A percentile compares a stretch with the other conserved stretches of the same genome.
phyloP scores from a whole-genome alignment of 495 filamentous ascomycete genomes.

The Penicillium verhagenii region DNA sequence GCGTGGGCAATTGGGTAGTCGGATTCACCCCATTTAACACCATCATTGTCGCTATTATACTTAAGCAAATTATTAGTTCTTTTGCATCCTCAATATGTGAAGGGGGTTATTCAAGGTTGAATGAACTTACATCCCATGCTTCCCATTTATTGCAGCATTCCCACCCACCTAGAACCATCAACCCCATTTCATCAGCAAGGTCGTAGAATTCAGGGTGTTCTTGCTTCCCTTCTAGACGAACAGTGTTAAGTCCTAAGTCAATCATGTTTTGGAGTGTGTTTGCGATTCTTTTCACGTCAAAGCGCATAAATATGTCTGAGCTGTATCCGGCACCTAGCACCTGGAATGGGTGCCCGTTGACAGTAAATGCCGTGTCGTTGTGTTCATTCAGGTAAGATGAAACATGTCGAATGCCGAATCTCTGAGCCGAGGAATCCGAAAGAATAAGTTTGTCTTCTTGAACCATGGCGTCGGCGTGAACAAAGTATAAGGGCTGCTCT shows the following conservation, averaged over 20 bases:
- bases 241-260: slow-evolving; percentile 60
- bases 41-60: slow-evolving; percentile 55
- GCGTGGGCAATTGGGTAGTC: slow-evolving; percentile 56
- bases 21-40: slow-evolving; percentile 44
- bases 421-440: slow-evolving; percentile 43
- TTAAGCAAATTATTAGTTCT: slow-evolving; percentile 6
- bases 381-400: slow-evolving; percentile 47
- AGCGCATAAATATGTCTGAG: slow-evolving; percentile 62
- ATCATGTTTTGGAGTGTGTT: slow-evolving; percentile 51
- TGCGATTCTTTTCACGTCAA: slow-evolving; percentile 40
- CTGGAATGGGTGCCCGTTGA: slow-evolving; percentile 59
- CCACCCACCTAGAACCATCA: slow-evolving; percentile 66
- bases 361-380: slow-evolving; percentile 54
- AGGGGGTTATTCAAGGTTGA: too few species aligned
- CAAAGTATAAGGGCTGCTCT: slow-evolving; percentile 65
- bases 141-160: slow-evolving; percentile 73
- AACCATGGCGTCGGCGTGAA: slow-evolving; percentile 39
- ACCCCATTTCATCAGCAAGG: slow-evolving; percentile 54
- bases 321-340: slow-evolving; percentile 61
- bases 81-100: too few species aligned
- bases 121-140: slow-evolving; percentile 46
- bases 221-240: slow-evolving; percentile 64
- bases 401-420: slow-evolving; percentile 58
- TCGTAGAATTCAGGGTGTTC: slow-evolving; percentile 61
- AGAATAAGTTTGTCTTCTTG: slow-evolving; percentile 16